Evolutionary conservation across 768 basidiomycete genomes (phyloP).

Genomic region (Agaricus subrufescens): DNA sequence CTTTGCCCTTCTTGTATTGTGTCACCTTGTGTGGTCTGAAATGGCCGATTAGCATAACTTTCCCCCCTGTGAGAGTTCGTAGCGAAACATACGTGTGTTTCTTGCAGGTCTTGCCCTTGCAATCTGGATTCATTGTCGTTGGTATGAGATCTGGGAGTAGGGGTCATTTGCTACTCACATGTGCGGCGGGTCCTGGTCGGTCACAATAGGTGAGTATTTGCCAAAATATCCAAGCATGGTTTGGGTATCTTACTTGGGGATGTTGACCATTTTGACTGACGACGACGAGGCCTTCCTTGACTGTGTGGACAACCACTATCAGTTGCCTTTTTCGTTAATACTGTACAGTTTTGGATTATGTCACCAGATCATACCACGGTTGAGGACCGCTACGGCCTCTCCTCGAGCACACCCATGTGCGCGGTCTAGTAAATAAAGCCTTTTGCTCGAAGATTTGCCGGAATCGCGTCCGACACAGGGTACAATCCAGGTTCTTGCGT

Average conservation of each 20-base stretch:
- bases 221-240: slow-evolving; percentile 13
- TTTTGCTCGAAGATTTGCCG: no score
- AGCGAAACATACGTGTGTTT: slow-evolving; percentile 85
- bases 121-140: slow-evolving; percentile 41
- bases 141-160: not conserved
- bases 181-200: slow-evolving; percentile 81
- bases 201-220: slow-evolving; percentile 13
- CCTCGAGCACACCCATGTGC: not conserved
- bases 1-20: slow-evolving; percentile 99
- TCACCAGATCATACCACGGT: not conserved
- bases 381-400: not conserved
- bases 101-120: slow-evolving; percentile 95
- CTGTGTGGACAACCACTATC: slow-evolving; percentile 27
- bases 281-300: slow-evolving; percentile 27
- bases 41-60: slow-evolving; percentile 9
- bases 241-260: slow-evolving; percentile 69
- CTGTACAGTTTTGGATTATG: slow-evolving; percentile 34
- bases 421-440: not conserved
- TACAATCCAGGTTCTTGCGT: no score
- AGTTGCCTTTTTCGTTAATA: not conserved
- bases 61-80: slow-evolving; percentile 10
- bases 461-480: no score
- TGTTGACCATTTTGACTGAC: slow-evolving; percentile 77
- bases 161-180: slow-evolving; percentile 54
- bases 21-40: slow-evolving; percentile 96